Evolutionary conservation across 176 grass and related monocot genomes (phyloP).

Genomic region (Oryza meyeriana): DNA sequence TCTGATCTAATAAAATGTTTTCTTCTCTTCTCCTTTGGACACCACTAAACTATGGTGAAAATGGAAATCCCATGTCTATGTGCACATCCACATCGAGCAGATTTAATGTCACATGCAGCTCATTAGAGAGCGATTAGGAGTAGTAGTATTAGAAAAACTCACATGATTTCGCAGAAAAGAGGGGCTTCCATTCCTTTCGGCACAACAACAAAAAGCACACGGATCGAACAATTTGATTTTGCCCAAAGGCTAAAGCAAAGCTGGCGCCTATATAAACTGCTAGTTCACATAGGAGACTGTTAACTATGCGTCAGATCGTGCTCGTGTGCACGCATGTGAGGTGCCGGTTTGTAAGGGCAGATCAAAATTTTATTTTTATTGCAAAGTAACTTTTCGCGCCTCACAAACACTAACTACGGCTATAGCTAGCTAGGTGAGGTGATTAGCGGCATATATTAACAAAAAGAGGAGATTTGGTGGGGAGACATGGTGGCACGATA

Average conservation of each 20-base stretch:
- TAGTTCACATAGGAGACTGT: conserved; percentile 36
- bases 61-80: not conserved
- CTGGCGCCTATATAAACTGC: not conserved
- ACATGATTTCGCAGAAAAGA: conserved; percentile 12
- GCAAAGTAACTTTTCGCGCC: not conserved
- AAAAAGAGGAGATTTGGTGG: conserved; percentile 35
- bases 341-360: not conserved
- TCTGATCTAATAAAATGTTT: too few relatives aligned
- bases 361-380: not conserved
- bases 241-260: conserved; percentile 20
- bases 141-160: not conserved
- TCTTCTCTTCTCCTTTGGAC: not conserved
- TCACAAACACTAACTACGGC: not conserved
- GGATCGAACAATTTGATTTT: conserved; percentile 25
- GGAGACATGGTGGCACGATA: conserved; percentile 19
- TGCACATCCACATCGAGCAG: not conserved
- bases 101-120: not conserved
- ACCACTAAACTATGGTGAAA: not conserved
- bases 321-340: conserved; percentile 40
- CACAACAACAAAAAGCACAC: conserved; percentile 9
- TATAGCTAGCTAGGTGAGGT: not conserved
- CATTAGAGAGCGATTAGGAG: not conserved
- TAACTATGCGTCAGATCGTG: conserved; percentile 31
- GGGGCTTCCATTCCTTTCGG: not conserved
- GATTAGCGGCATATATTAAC: conserved; percentile 17